These are phyloP conservation scores for Blumeria hordei DNA, from an alignment of 2,329 filamentous ascomycete genomes.

Conservation along the genomic window DNA sequence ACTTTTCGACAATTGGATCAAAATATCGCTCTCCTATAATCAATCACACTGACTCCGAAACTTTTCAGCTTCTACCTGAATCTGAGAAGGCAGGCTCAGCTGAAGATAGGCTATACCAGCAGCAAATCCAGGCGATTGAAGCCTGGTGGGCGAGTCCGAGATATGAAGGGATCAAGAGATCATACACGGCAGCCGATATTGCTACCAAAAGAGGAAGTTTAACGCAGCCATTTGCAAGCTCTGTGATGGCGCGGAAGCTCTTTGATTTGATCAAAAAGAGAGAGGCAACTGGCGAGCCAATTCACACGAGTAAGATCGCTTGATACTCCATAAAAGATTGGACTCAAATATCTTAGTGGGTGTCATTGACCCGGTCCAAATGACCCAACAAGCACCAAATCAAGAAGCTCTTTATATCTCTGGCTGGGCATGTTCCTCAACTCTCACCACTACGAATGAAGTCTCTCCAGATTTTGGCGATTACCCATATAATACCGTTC, in stretches of 20 bases:
- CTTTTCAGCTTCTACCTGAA: constrained; percentile 68
- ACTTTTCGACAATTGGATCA: too few relatives aligned
- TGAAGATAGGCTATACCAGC: constrained; percentile 67
- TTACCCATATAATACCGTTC: constrained; percentile 97
- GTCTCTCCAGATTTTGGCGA: constrained; percentile 95
- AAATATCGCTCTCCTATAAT: too few relatives aligned
- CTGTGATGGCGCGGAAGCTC: constrained; percentile 81
- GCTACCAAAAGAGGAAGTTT: constrained; percentile 81
- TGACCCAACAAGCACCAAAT: constrained; percentile 93
- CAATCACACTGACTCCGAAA: constrained; percentile 26
- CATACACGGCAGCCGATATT: constrained; percentile 75
- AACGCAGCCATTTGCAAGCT: constrained; percentile 73
- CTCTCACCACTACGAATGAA: constrained; percentile 85
- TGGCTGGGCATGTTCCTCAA: constrained; percentile 89
- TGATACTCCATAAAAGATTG: constrained; percentile 4
- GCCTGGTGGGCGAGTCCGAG: constrained; percentile 76
- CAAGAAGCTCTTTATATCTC: constrained; percentile 93
- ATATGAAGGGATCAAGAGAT: constrained; percentile 72
- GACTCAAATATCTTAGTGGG: constrained; percentile 37
- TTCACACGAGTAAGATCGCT: constrained; percentile 55
- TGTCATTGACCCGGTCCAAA: constrained; percentile 94
- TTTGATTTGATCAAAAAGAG: constrained; percentile 72
- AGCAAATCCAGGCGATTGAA: constrained; percentile 64
- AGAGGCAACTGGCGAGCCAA: constrained; percentile 55
- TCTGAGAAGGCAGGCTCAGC: constrained; percentile 50